Evolutionary conservation across 495 filamentous ascomycete species (phyloP).

Genomic region (Saxophila tyrrhenica): DNA sequence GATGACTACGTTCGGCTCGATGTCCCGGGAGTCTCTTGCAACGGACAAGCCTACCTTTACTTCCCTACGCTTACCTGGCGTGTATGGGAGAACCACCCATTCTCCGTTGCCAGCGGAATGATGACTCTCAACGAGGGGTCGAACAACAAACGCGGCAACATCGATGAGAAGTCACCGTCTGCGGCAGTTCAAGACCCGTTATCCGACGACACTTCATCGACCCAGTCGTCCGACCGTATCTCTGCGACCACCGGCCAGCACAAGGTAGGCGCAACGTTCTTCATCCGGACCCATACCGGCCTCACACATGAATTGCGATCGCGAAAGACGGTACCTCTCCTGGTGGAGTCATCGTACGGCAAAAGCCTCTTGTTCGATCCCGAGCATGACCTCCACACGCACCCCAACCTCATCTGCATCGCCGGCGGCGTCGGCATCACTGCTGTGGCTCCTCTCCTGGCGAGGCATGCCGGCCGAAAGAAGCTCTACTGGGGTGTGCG

Average conservation of each 20-base stretch:
- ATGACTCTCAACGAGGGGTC: background rate
- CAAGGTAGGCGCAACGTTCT: background rate
- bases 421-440: slow-evolving; percentile 38
- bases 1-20: background rate
- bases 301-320: background rate
- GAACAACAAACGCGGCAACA: no score
- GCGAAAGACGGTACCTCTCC: background rate
- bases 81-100: slow-evolving; percentile 42
- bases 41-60: slow-evolving; percentile 31
- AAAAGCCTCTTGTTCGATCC: no score
- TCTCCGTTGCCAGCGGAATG: slow-evolving; percentile 25
- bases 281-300: background rate
- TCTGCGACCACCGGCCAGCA: background rate
- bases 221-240: no score
- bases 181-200: background rate
- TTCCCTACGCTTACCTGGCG: slow-evolving; percentile 34
- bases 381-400: no score
- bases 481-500: background rate
- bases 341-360: background rate
- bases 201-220: background rate
- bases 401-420: slow-evolving; percentile 33
- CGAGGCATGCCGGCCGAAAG: background rate
- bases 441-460: slow-evolving; percentile 22
- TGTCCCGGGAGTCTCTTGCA: background rate
- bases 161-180: background rate